Base-by-base conservation (phyloP, 2,329 filamentous ascomycete genomes). In the Fusarium buxicola region DNA sequence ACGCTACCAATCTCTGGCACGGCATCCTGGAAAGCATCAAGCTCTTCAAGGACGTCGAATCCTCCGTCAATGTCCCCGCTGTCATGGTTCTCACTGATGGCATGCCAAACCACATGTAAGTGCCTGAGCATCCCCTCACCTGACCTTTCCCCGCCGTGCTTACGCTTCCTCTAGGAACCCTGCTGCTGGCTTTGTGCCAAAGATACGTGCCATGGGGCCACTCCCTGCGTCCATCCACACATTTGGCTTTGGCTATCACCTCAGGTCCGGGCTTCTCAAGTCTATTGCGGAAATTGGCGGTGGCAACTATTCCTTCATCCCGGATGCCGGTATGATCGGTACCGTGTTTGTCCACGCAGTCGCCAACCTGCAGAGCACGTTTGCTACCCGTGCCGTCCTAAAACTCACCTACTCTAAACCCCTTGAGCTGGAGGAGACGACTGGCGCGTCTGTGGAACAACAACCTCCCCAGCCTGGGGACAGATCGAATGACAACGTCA, bases 341-440 rank as follows among this genome's bases (percentile, higher is more conserved):
- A 88, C 86, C 3, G 84, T 86, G 4, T 88, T 89, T 58, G 79
- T 87, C 4, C 84, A 89, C 65, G 84, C 86, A 2, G 79, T 88
- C 3, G 86, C 86, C 15, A 87, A 88, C 61, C 70, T 89, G 2
- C 86, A 86, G 65, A 80, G 82, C 3, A 88, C 86, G 0, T 87
- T 81, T 58, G 85, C 85, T 3, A 82, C 76, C 5, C 74, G 77
- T 1, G 81, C 81, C 3, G 73, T 65, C 0, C 70, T 88, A 2
- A 73, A 72, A 3, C 57, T 88, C 16, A 73, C 65, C 0, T 81
- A 80, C 44, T 73, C 78, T 0, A 54, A 66, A 3, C 60, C 65
- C 0, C 47, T 85, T 5, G 51, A 72, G 3, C 56, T 86, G 0
- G 60, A 76, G 21, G 75, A 81, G 43, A 77, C 76, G 0, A 75